Evolutionary conservation across 371 early-diverging fungal genomes (phyloP).

Genomic region (Blakeslea trispora): DNA sequence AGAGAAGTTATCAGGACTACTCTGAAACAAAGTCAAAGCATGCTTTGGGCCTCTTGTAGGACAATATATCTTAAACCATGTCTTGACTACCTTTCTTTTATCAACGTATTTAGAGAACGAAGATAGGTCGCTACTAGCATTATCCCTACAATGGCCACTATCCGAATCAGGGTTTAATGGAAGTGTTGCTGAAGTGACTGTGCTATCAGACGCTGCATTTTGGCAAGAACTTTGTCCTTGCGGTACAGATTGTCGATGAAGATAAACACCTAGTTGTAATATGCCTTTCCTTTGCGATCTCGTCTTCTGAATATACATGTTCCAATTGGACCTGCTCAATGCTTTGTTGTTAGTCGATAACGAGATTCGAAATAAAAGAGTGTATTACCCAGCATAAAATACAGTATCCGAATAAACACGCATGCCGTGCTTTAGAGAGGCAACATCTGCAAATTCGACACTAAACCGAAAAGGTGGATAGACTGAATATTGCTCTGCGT

Average conservation of each 20-base stretch:
- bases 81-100: slow-evolving; percentile 44
- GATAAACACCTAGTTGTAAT: slow-evolving; percentile 51
- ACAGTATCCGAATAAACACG: slow-evolving; percentile 51
- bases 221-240: slow-evolving; percentile 8
- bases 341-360: background rate
- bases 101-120: slow-evolving; percentile 51
- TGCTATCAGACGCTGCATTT: slow-evolving; percentile 2
- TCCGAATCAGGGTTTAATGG: slow-evolving; percentile 2
- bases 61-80: slow-evolving; percentile 64
- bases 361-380: too few relatives aligned
- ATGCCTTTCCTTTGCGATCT: slow-evolving; percentile 41
- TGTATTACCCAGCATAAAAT: slow-evolving; percentile 65
- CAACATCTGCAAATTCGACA: slow-evolving; percentile 52
- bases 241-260: slow-evolving; percentile 56
- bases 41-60: slow-evolving; percentile 53
- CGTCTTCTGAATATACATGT: slow-evolving; percentile 59
- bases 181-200: slow-evolving; percentile 9
- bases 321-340: slow-evolving; percentile 56
- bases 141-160: background rate
- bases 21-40: slow-evolving; percentile 56
- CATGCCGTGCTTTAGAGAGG: slow-evolving; percentile 35
- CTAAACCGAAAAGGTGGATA: slow-evolving; percentile 64
- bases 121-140: slow-evolving; percentile 7
- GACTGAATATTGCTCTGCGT: slow-evolving; percentile 30
- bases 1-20: slow-evolving; percentile 57